Conservation (phyloP, 768 basidiomycete species). For the Collybia sp. region DNA sequence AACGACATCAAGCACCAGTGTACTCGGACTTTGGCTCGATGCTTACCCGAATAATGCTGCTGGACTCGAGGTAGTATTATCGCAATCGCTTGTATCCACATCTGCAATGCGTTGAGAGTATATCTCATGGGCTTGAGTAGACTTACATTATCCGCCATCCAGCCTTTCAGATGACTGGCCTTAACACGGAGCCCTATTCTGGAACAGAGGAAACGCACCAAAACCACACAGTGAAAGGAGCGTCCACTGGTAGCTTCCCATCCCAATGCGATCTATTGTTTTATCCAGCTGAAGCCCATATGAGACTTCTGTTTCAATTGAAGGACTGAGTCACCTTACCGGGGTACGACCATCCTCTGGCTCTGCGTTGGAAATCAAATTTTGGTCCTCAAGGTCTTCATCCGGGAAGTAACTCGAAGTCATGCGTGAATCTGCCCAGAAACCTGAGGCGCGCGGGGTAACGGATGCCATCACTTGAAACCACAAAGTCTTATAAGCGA, state of each 20-base stretch:
- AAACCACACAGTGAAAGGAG: constrained; percentile 83
- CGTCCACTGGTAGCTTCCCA: constrained; percentile 88
- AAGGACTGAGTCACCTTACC: constrained; percentile 17
- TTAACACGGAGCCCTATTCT: not conserved
- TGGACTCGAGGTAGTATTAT: constrained; percentile 97
- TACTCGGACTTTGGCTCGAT: not conserved
- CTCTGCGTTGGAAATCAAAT: constrained; percentile 20
- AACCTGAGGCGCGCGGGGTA: constrained; percentile 41
- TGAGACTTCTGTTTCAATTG: not conserved
- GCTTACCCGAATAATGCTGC: constrained; percentile 73
- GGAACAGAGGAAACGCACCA: constrained; percentile 44
- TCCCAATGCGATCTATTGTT: constrained; percentile 87
- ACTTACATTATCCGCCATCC: constrained; percentile 89
- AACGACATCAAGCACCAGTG: not conserved
- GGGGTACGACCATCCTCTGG: constrained; percentile 44
- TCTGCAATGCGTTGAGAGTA: constrained; percentile 43
- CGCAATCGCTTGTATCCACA: constrained; percentile 91
- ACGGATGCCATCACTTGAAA: constrained; percentile 34
- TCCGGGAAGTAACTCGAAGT: constrained; percentile 32
- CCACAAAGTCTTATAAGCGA: constrained; percentile 8
- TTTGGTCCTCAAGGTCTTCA: constrained; percentile 32
- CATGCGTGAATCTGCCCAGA: constrained; percentile 39
- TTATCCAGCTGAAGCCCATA: constrained; percentile 49
- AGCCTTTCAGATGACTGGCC: constrained; percentile 43
- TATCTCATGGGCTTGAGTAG: constrained; percentile 6